Percentiles rank a stretch among this genome's conserved stretches.
Evolutionary conservation across 768 basidiomycete genomes (phyloP).

Genomic region (Phanerochaete carnosa): DNA sequence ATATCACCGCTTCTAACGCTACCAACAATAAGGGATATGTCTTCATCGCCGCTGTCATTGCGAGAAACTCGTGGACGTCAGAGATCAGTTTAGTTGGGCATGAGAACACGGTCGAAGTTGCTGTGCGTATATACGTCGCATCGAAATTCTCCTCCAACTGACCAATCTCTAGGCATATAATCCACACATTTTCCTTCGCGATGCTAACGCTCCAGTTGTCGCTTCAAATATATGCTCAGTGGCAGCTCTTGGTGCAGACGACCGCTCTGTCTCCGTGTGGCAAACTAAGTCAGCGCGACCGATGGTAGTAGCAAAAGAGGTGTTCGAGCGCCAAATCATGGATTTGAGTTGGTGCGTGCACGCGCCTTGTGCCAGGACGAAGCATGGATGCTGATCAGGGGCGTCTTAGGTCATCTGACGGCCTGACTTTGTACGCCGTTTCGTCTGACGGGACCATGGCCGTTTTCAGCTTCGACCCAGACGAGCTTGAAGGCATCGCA

Average conservation of each 20-base stretch:
- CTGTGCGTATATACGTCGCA: constrained; percentile 46
- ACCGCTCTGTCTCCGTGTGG: constrained; percentile 94
- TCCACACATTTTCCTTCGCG: constrained; percentile 88
- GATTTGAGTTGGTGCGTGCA: constrained; percentile 85
- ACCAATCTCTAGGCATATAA: constrained; percentile 70
- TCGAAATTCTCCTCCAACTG: background rate
- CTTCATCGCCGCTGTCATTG: constrained; percentile 95
- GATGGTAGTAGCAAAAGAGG: constrained; percentile 88
- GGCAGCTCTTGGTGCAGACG: constrained; percentile 91
- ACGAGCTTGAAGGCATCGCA: constrained; percentile 80
- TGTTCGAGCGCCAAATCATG: constrained; percentile 92
- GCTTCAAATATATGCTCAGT: constrained; percentile 89
- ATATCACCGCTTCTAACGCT: constrained; percentile 95
- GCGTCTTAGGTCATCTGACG: constrained; percentile 82
- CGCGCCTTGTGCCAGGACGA: constrained; percentile 1
- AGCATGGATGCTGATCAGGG: constrained; percentile 2
- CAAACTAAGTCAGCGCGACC: constrained; percentile 90
- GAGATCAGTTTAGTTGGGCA: constrained; percentile 96
- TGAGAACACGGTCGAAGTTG: constrained; percentile 95
- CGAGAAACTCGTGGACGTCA: constrained; percentile 83
- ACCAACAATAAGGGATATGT: constrained; percentile 96
- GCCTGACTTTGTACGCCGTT: constrained; percentile 87
- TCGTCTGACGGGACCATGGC: constrained; percentile 95
- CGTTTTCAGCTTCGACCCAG: constrained; percentile 78
- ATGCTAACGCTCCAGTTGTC: constrained; percentile 59